These are phyloP conservation scores for Ilex aquifolium DNA, from an alignment of 257 asterid species.

Conservation along the genomic window DNA sequence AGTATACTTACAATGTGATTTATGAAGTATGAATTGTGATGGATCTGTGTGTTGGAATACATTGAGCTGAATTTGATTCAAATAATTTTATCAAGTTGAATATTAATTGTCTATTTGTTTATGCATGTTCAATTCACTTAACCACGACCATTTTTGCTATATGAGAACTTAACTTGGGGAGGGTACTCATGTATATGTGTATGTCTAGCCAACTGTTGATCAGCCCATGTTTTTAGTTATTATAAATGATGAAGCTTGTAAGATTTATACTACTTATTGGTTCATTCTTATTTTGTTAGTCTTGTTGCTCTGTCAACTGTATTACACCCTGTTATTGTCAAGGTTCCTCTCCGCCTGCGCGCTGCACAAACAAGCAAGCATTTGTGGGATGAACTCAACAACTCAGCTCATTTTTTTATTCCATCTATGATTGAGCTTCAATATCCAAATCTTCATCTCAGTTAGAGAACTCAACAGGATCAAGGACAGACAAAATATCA, in stretches of 20 bases:
- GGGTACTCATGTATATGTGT: constrained; percentile 5
- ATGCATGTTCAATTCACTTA: constrained; percentile 10
- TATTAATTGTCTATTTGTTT: too few relatives aligned
- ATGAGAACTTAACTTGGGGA: not conserved
- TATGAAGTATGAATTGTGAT: too few relatives aligned
- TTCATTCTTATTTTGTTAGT: too few relatives aligned
- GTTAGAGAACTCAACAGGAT: constrained; percentile 33
- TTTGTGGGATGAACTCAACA: too few relatives aligned
- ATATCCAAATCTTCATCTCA: constrained; percentile 31
- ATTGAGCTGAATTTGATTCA: too few relatives aligned
- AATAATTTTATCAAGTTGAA: too few relatives aligned
- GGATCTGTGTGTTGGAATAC: too few relatives aligned
- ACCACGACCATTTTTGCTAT: constrained; percentile 19
- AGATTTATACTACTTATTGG: not conserved
- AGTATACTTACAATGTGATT: too few relatives aligned
- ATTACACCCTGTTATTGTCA: not conserved
- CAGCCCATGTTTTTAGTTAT: not conserved
- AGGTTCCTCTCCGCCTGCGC: too few relatives aligned
- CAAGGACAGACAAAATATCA: constrained; percentile 24
- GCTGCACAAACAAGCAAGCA: too few relatives aligned
- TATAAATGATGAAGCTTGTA: not conserved
- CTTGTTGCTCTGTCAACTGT: not conserved
- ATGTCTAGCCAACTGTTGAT: constrained; percentile 6
- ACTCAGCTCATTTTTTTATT: too few relatives aligned
- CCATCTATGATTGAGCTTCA: constrained; percentile 39